phyloP scores from a whole-genome alignment of 495 filamentous ascomycete species.

The Trichoderma reesei region DNA sequence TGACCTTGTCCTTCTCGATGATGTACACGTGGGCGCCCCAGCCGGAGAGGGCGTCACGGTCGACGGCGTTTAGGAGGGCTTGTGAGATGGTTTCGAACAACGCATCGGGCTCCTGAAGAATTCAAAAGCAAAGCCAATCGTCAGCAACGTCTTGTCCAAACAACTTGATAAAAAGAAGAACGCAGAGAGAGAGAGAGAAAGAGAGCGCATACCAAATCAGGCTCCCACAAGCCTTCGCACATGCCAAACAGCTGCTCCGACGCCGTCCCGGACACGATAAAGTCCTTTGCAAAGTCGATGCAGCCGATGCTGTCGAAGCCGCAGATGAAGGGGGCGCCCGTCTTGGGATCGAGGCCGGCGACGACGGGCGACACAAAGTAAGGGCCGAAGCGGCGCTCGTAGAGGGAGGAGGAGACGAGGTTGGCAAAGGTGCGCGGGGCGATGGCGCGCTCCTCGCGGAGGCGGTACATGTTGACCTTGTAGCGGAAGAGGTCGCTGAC shows the following conservation, averaged over 20 bases:
- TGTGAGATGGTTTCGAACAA: slow-evolving; percentile 98
- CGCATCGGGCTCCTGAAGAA: slow-evolving; percentile 71
- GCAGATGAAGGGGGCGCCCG: slow-evolving; percentile 91
- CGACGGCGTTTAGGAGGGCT: slow-evolving; percentile 89
- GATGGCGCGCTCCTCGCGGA: slow-evolving; percentile 94
- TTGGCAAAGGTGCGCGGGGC: slow-evolving; percentile 91
- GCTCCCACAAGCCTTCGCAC: slow-evolving; percentile 97
- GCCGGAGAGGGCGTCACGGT: slow-evolving; percentile 89
- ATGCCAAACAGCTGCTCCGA: slow-evolving; percentile 97
- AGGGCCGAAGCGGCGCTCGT: slow-evolving; percentile 91
- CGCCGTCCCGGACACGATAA: slow-evolving; percentile 94
- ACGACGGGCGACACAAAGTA: slow-evolving; percentile 93
- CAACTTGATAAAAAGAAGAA: background rate
- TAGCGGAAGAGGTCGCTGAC: slow-evolving; percentile 96
- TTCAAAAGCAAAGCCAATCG: background rate
- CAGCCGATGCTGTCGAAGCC: slow-evolving; percentile 99
- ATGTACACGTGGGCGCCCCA: slow-evolving; percentile 99
- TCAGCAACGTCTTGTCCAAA: background rate
- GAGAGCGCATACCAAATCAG: slow-evolving; percentile 82
- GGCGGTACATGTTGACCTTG: slow-evolving; percentile 99
- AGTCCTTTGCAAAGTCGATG: slow-evolving; percentile 98
- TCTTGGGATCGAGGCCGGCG: slow-evolving; percentile 86
- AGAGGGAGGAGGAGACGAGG: slow-evolving; percentile 79
- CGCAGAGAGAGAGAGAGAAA: slow-evolving; percentile 10
- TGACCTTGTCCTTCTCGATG: slow-evolving; percentile 99